Conservation (phyloP, 257 asterid species). For the Lycium ferocissimum region DNA sequence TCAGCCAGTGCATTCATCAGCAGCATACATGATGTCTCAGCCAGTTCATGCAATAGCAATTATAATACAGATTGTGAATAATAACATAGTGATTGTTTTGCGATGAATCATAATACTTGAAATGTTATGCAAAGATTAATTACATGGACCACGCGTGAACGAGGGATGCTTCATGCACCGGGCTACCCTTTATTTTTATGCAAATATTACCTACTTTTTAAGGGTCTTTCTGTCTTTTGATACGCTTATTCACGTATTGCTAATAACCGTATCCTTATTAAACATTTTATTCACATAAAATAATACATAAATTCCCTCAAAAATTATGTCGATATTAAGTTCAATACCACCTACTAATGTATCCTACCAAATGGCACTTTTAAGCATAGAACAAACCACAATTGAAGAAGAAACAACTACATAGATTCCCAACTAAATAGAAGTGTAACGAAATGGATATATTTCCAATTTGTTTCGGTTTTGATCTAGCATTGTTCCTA, state of each 20-base stretch:
- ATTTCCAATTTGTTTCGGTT: not conserved
- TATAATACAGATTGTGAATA: too few relatives aligned
- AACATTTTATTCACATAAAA: too few relatives aligned
- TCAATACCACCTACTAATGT: not conserved
- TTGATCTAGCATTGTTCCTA: not conserved
- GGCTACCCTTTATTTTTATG: too few relatives aligned
- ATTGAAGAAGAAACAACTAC: not conserved
- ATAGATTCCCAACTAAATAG: not conserved
- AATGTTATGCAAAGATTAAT: not conserved
- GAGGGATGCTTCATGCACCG: too few relatives aligned
- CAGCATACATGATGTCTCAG: not conserved
- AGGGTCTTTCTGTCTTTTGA: not conserved
- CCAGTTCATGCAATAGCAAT: too few relatives aligned
- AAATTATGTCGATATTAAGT: too few relatives aligned
- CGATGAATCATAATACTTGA: not conserved
- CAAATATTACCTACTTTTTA: not conserved
- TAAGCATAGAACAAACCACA: not conserved
- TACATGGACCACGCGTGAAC: too few relatives aligned
- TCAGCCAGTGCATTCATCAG: not conserved
- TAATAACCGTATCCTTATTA: too few relatives aligned
- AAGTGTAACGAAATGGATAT: not conserved
- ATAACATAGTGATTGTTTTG: not conserved
- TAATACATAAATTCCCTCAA: too few relatives aligned
- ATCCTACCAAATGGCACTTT: not conserved
- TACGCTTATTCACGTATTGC: not conserved